These are phyloP conservation scores for Raffaelea ambrosiae DNA, from an alignment of 2,329 filamentous ascomycete genomes.

Conservation along the genomic window DNA sequence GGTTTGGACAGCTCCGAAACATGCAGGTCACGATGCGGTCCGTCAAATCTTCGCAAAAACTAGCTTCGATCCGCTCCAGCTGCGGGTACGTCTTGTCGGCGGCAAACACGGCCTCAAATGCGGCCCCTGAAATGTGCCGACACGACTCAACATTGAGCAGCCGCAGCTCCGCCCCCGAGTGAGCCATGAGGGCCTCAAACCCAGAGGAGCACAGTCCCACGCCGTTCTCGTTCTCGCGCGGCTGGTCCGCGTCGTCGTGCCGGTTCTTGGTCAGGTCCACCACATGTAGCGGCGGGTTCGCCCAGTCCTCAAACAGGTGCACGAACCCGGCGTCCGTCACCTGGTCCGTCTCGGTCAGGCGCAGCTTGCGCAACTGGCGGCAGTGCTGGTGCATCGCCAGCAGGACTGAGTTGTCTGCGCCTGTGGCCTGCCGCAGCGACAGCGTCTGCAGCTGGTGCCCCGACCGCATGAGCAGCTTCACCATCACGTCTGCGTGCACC, in stretches of 20 bases:
- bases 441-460: slow-evolving; percentile 66
- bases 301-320: slow-evolving; percentile 66
- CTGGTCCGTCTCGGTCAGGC: slow-evolving; percentile 67
- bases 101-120: slow-evolving; percentile 68
- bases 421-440: slow-evolving; percentile 59
- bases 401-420: slow-evolving; percentile 62
- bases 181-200: slow-evolving; percentile 74
- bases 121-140: slow-evolving; percentile 64
- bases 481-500: slow-evolving; percentile 48
- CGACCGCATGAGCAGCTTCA: slow-evolving; percentile 50
- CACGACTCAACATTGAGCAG: slow-evolving; percentile 74
- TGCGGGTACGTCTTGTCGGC: slow-evolving; percentile 53
- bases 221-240: slow-evolving; percentile 54
- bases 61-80: slow-evolving; percentile 65
- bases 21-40: slow-evolving; percentile 56
- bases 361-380: slow-evolving; percentile 61
- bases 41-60: slow-evolving; percentile 62
- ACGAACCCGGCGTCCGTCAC: slow-evolving; percentile 70
- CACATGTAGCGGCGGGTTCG: slow-evolving; percentile 60
- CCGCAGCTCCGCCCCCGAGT: slow-evolving; percentile 61
- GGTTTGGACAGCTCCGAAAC: slow-evolving; percentile 54
- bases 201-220: slow-evolving; percentile 69
- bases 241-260: slow-evolving; percentile 62
- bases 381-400: slow-evolving; percentile 64
- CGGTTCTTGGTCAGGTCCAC: slow-evolving; percentile 73